Base-by-base conservation (phyloP, 495 filamentous ascomycete species). In the Xylaria curta region DNA sequence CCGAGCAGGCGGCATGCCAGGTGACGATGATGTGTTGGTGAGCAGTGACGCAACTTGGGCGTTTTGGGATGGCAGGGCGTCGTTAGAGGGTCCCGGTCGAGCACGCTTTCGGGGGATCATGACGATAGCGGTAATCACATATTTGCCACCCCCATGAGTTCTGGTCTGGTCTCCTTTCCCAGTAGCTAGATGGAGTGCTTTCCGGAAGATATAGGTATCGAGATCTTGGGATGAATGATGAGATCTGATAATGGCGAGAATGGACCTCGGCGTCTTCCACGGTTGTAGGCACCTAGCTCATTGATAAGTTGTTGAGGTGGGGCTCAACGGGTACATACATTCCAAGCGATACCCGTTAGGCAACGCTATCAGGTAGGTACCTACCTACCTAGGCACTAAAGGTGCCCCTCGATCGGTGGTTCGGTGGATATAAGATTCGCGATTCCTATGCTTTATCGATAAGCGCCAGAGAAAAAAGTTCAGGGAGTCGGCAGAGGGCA, bases 21-120 rank as follows among this genome's bases (percentile, higher is more conserved):
- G 31, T 72, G 69, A 62, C 21, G 58, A 72, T 61, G 63, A 46
- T 46, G 24, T 21, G 66, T 54, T 69, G n/a, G 76, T 60, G 5
- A 54, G 17, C 65, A 71, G 73, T 76, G 75, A 71, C 67, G 75
- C 79, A 76, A 79, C 77, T 76, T 79, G 76, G 66, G 73, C 78
- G 63, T 80, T 76, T 64, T 78, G 74, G 71, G 74, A 73, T 56
- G 70, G 59, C 10, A 70, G 73, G 75, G 76, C 17, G 70, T 77
- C 71, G 33, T 75, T 74, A 1, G 76, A 70, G 38, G 87, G 85
- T 74, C 88, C 89, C 72, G 84, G 86, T 82, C 88, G 90, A 72
- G 86, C 83, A 79, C 87, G 87, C 82, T 91, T 92, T 75, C 90
- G 87, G 79, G 89, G 85, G 77, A 85, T 87, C 90, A 87, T 88